Conservation (phyloP, 192 early-diverging fungal species). For the Backusella psychrophila region DNA sequence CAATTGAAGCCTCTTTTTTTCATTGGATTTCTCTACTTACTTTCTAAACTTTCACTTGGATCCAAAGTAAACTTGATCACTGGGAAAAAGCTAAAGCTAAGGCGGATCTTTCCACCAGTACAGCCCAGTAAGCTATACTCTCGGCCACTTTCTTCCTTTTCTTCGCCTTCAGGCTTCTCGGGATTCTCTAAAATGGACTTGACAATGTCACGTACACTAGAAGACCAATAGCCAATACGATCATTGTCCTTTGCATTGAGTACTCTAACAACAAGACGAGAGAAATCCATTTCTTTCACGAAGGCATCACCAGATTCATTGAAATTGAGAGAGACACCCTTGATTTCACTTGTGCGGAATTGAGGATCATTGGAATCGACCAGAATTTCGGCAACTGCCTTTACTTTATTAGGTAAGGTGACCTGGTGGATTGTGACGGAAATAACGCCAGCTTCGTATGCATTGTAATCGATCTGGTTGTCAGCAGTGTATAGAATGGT, state of each 20-base stretch:
- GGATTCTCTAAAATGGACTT: background rate
- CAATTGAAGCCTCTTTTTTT: background rate
- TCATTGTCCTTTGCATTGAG: conserved; percentile 15
- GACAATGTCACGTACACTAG: background rate
- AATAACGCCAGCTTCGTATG: conserved; percentile 51
- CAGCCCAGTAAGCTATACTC: conserved; percentile 20
- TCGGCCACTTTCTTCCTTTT: background rate
- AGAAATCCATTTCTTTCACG: conserved; percentile 57
- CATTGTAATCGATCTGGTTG: conserved; percentile 22
- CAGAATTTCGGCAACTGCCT: conserved; percentile 43
- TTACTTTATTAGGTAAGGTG: conserved; percentile 12
- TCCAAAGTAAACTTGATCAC: conserved; percentile 42
- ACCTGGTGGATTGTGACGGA: conserved; percentile 46
- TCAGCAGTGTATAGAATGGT: conserved; percentile 23
- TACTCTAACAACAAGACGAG: conserved; percentile 43
- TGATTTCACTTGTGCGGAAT: conserved; percentile 36
- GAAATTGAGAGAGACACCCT: conserved; percentile 28
- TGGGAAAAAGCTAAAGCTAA: conserved; percentile 45
- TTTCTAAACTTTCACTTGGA: conserved; percentile 50
- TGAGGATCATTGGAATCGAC: conserved; percentile 47
- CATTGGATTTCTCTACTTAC: conserved; percentile 25
- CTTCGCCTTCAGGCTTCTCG: background rate
- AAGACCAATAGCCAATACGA: conserved; percentile 13
- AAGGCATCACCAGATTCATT: conserved; percentile 52
- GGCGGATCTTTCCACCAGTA: conserved; percentile 25